phyloP scores from a whole-genome alignment of 768 basidiomycete genomes.

The Trametes cingulata region DNA sequence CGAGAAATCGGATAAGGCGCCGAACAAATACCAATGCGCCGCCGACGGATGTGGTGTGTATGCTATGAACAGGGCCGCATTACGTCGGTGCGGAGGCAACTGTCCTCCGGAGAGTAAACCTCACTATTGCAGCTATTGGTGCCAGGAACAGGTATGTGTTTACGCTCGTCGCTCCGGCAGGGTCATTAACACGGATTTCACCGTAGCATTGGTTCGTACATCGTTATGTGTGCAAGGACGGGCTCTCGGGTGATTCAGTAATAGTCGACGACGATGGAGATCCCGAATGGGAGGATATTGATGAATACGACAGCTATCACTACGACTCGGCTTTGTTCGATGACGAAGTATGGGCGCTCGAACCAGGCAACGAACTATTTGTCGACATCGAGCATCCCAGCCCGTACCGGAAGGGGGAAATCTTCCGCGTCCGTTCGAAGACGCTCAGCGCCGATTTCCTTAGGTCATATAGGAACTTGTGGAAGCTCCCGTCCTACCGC shows the following conservation, averaged over 20 bases:
- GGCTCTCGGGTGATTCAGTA: background rate
- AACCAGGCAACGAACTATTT: background rate
- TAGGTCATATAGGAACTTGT: background rate
- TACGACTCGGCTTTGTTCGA: too few species aligned
- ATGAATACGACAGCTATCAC: background rate
- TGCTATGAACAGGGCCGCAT: background rate
- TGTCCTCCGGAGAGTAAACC: background rate
- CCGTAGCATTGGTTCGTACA: slow-evolving; percentile 2
- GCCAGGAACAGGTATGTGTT: background rate
- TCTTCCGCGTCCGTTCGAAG: background rate
- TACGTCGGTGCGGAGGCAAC: background rate
- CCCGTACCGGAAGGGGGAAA: background rate
- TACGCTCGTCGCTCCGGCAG: background rate
- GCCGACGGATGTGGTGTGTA: background rate
- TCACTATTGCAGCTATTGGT: background rate
- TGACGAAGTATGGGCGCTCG: background rate
- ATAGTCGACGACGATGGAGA: background rate
- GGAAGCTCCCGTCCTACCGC: background rate
- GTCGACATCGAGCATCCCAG: background rate
- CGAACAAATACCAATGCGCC: background rate
- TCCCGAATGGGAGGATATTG: background rate
- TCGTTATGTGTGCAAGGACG: background rate
- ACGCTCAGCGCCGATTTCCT: background rate
- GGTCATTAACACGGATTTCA: background rate
- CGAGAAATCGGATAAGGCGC: background rate